Evolutionary conservation across 2,329 filamentous ascomycete species (phyloP).

Genomic region (Emericellopsis cladophorae): DNA sequence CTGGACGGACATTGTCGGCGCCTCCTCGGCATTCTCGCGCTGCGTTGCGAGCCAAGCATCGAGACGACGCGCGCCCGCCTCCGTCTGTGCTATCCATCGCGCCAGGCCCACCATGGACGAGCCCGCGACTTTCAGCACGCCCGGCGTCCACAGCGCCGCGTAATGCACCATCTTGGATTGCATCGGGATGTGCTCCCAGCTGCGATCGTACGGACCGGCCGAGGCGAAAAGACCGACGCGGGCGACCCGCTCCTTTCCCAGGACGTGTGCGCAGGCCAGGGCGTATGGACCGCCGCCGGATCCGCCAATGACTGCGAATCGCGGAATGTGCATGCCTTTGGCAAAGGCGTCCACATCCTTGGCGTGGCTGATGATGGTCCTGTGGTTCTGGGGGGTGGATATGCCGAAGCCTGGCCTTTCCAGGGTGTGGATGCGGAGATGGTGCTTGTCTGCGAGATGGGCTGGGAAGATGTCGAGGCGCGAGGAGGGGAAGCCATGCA

Average conservation of each 20-base stretch:
- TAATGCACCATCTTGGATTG: background rate
- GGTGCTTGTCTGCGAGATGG: constrained; percentile 9
- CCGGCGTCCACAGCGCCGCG: background rate
- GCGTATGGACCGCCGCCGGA: constrained; percentile 24
- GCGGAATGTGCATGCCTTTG: constrained; percentile 8
- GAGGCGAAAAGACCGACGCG: background rate
- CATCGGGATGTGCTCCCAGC: background rate
- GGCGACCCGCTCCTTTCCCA: constrained; percentile 4
- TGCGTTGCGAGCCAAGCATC: background rate
- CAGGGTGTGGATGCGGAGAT: constrained; percentile 20
- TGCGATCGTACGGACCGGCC: background rate
- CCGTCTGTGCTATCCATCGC: background rate
- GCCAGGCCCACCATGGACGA: background rate
- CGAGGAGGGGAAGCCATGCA: constrained; percentile 28
- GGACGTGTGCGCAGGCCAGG: constrained; percentile 17
- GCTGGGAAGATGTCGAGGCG: constrained; percentile 20
- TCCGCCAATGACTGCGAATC: constrained; percentile 18
- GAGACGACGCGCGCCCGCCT: background rate
- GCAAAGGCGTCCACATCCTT: constrained; percentile 18
- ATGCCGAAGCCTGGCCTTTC: constrained; percentile 30
- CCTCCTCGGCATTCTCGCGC: background rate
- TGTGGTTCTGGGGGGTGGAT: constrained; percentile 19
- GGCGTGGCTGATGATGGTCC: constrained; percentile 18
- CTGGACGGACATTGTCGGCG: background rate
- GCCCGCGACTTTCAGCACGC: background rate